These are phyloP conservation scores for Curvularia sp. DNA, from an alignment of 2,329 filamentous ascomycete species.

Conservation along the genomic window DNA sequence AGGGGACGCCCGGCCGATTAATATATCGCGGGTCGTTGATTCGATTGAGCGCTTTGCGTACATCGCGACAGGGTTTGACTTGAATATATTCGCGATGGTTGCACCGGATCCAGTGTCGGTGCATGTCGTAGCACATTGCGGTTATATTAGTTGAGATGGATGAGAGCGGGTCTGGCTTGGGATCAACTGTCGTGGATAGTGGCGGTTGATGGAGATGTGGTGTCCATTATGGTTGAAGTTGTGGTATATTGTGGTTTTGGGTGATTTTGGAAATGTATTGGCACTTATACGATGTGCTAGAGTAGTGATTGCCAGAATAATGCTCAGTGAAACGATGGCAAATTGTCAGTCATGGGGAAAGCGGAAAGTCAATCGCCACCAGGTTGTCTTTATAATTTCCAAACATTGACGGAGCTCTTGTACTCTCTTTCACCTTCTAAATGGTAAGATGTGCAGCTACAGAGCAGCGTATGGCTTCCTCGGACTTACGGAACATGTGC, in stretches of 20 bases:
- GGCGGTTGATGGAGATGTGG: not conserved
- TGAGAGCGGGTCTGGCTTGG: not conserved
- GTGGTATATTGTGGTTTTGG: not conserved
- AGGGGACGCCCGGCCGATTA: constrained; percentile 11
- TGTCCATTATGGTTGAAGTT: not conserved
- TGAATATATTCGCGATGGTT: constrained; percentile 15
- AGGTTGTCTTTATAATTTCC: not conserved
- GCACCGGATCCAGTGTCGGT: constrained; percentile 13
- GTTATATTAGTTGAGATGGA: not conserved
- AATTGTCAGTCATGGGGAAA: not conserved
- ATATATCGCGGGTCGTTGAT: constrained; percentile 17
- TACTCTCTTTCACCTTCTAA: not conserved
- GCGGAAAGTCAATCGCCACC: not conserved
- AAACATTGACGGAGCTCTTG: not conserved
- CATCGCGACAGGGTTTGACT: constrained; percentile 4
- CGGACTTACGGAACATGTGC: not conserved
- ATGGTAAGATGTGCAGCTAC: not conserved
- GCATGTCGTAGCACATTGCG: constrained; percentile 13
- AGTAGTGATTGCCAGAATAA: not conserved
- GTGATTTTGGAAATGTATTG: not conserved
- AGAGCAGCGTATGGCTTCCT: not conserved
- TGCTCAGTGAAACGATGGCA: not conserved
- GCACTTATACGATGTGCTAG: not conserved
- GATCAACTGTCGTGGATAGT: not conserved
- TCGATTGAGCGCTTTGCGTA: constrained; percentile 3